Conservation (phyloP, 2,329 filamentous ascomycete species). For the Aphanoascus verrucosus region DNA sequence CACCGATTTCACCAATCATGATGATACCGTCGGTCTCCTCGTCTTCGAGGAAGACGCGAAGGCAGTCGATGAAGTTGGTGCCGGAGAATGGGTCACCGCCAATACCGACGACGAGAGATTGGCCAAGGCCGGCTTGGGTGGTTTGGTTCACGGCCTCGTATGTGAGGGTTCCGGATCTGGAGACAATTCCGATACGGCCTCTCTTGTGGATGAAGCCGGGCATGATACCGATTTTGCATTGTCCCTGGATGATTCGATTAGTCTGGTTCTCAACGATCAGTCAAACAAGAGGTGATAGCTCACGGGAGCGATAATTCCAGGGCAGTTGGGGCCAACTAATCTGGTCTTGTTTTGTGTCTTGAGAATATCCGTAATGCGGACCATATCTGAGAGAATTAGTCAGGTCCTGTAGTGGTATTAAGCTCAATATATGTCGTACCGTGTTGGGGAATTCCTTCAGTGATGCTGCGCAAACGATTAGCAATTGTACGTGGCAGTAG, state of each 20-base stretch:
- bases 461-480: slow-evolving; percentile 48
- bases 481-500: slow-evolving; percentile 7
- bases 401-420: background rate
- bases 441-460: slow-evolving; percentile 94
- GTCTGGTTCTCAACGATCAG: background rate
- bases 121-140: slow-evolving; percentile 88
- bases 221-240: slow-evolving; percentile 99
- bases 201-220: slow-evolving; percentile 99
- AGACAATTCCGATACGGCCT: slow-evolving; percentile 96
- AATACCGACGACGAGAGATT: slow-evolving; percentile 96
- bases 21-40: slow-evolving; percentile 97
- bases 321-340: slow-evolving; percentile 95
- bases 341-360: slow-evolving; percentile 97
- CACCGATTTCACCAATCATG: slow-evolving; percentile 99
- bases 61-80: slow-evolving; percentile 99
- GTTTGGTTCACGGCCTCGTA: slow-evolving; percentile 99
- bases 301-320: slow-evolving; percentile 80
- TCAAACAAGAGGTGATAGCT: slow-evolving; percentile 19
- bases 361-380: slow-evolving; percentile 94
- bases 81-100: slow-evolving; percentile 97
- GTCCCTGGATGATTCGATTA: slow-evolving; percentile 46
- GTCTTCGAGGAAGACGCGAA: slow-evolving; percentile 92
- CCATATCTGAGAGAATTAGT: slow-evolving; percentile 61
- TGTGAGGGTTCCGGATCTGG: slow-evolving; percentile 91
- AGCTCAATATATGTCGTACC: slow-evolving; percentile 46